Percentiles rank a stretch among this genome's conserved stretches.
Evolutionary conservation across 257 asterid genomes (phyloP).

Genomic region (Linaria vulgaris): DNA sequence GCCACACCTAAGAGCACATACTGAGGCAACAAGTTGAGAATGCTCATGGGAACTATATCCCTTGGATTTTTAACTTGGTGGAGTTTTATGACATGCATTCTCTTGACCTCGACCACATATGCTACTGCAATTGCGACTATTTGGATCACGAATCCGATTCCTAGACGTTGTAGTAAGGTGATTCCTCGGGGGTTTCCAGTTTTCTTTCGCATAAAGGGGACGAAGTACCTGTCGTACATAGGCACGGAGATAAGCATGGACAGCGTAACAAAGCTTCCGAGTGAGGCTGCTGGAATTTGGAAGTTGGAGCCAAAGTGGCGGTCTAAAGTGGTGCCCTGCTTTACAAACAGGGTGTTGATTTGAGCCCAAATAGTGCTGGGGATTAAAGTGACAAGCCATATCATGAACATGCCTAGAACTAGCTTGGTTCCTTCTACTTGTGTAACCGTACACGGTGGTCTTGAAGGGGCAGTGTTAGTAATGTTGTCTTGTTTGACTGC

Average conservation of each 20-base stretch:
- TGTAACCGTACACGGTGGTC: slow-evolving; percentile 64
- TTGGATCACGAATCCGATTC: slow-evolving; percentile 64
- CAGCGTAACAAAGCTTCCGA: slow-evolving; percentile 75
- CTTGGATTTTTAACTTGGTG: slow-evolving; percentile 33
- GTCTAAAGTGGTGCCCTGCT: slow-evolving; percentile 80
- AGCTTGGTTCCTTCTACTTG: slow-evolving; percentile 78
- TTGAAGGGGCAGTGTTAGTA: slow-evolving; percentile 4
- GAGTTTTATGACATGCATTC: slow-evolving; percentile 36
- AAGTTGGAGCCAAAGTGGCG: slow-evolving; percentile 51
- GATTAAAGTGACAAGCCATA: slow-evolving; percentile 69
- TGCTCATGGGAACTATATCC: slow-evolving; percentile 67
- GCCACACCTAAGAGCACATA: slow-evolving; percentile 66
- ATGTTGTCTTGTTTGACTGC: slow-evolving; percentile 48
- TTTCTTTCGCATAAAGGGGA: slow-evolving; percentile 55
- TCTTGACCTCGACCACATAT: slow-evolving; percentile 42
- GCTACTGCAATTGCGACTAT: slow-evolving; percentile 60
- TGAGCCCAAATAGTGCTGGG: slow-evolving; percentile 94
- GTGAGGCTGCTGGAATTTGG: slow-evolving; percentile 81
- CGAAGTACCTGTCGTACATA: slow-evolving; percentile 68
- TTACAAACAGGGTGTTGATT: slow-evolving; percentile 80
- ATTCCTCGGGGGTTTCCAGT: slow-evolving; percentile 79
- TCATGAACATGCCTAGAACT: slow-evolving; percentile 71
- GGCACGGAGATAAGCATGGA: slow-evolving; percentile 72
- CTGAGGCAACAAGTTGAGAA: slow-evolving; percentile 63
- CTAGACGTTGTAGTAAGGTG: slow-evolving; percentile 63